A percentile compares a stretch with the other conserved stretches of the same genome.
Conservation (phyloP, 2,329 filamentous ascomycete genomes). For the Calonectria pseudoturangicola region DNA sequence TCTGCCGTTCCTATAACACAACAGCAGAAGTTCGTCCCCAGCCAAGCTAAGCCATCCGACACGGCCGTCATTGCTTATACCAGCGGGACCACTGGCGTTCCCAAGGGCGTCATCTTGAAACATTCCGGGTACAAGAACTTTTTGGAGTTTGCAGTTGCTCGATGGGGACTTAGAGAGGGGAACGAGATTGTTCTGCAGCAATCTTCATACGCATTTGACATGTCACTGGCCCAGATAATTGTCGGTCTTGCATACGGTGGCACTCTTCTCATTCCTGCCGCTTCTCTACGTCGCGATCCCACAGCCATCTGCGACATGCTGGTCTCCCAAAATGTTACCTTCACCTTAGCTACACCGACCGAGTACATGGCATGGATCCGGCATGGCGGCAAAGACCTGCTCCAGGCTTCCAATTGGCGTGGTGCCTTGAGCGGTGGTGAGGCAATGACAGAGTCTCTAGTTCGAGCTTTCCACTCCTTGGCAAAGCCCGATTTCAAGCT, state of each 20-base stretch:
- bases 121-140: conserved; percentile 56
- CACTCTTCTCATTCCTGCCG: conserved; percentile 30
- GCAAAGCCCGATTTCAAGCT: conserved; percentile 23
- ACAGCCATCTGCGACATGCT: conserved; percentile 25
- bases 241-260: conserved; percentile 24
- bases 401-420: conserved; percentile 14
- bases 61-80: conserved; percentile 55
- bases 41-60: not conserved
- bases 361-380: conserved; percentile 37
- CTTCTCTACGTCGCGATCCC: conserved; percentile 28
- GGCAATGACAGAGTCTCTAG: conserved; percentile 34
- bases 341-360: conserved; percentile 37
- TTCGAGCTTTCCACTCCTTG: conserved; percentile 32
- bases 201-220: conserved; percentile 29
- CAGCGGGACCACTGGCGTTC: conserved; percentile 58
- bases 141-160: conserved; percentile 49
- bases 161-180: conserved; percentile 39
- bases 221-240: conserved; percentile 39
- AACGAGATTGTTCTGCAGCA: conserved; percentile 56
- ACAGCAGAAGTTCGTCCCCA: not conserved
- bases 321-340: conserved; percentile 30
- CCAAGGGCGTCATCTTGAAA: conserved; percentile 63
- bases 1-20: not conserved
- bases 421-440: conserved; percentile 47
- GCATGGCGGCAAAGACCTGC: conserved; percentile 7